Evolutionary conservation across 768 basidiomycete species (phyloP), one percentile per base, ranked within the genome.

Genomic region (Amanita fuliginea): DNA sequence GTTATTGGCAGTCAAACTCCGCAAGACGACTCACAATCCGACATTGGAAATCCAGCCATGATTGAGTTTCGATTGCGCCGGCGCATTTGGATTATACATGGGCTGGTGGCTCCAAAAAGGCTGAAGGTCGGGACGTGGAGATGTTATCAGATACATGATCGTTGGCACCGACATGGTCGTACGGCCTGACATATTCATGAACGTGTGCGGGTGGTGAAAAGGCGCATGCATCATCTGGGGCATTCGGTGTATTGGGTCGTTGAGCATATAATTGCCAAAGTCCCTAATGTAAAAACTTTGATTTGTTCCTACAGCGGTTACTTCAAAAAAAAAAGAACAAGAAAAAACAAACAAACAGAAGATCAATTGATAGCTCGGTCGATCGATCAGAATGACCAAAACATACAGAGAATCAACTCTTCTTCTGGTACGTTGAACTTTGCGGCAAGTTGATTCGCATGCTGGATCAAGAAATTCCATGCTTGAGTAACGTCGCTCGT

Each of bases 61-160:
- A 24, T 55, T 47, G 6, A 60, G 48, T 24, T 26, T 44, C 5
- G 56, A 56, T 3, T 37, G 51, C 3, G n/a, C n/a, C n/a, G 21
- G 24, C 18, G 46, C 21, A 13, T 44, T 34, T 13, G 53, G 51
- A 8, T 52, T 40, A 24, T 43, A 33, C 21, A 53, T 36, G 6
- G 61, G 61, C 16, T 45, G 52, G 46, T 62, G 59, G 9, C 69
- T 68, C 65, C 72, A 72, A 50, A 68, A 62, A 0, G 74, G 67
- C 44, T 61, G 57, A 35, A 64, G 60, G 2, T 54, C 55, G 14
- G 66, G 54, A 32, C 59, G 56, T 16, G 54, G 50, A 0, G 72
- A 68, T 0, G 74, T 74, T 46, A 72, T 67, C 24, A 74, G 59
- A 44, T 74, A 75, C 49, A 68, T 59, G 33, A 74, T 61, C 5